Evolutionary conservation across 768 basidiomycete species (phyloP), one percentile per base, ranked within the genome.

Genomic region (Tricholoma matsutake): DNA sequence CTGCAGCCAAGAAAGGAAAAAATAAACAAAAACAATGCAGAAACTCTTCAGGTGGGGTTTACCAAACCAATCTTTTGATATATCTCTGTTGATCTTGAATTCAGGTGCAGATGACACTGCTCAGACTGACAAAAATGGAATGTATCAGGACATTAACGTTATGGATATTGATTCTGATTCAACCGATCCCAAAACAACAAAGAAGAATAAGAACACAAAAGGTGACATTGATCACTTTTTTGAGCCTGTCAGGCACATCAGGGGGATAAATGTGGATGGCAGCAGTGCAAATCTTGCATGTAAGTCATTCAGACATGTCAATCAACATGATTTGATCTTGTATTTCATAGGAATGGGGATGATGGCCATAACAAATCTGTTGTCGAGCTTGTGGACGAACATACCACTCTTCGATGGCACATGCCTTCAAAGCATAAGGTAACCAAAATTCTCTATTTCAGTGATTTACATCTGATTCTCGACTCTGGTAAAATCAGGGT

Each of bases 81-180:
- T 54, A 31, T 6, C 8, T 25, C 14, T 28, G 8, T 20, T 54
- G 22, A 31, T n/a, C 14, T 32, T 9, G 1, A 55, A 14, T 34
- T 16, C 29, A 54, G 29, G 34, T 25, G 49, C 22, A 25, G 2
- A 25, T 7, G 20, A 52, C 29, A 25, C 49, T 52, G 28, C 29
- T 54, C 32, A 54, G 11, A 11, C 13, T 3, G 16, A 54, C 16
- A 18, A 54, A 32, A 10, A 16, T 22, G 54, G 54, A 16, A 13
- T 58, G 45, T 58, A 58, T 32, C 39, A 51, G n/a, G 45, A 58
- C 31, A 25, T 58, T 45, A 58, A 58, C 31, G 13, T 58, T 22
- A 58, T 58, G 22, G 31, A 49, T 11, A 58, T 58, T n/a, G 25
- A 51, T 51, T 49, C 45, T n/a, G 45, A 49, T 18, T 49, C 57